Evolutionary conservation across 1,284 basidiomycete genomes (phyloP), one percentile per base, ranked within the genome.

Genomic region (Coniferiporia sulphurascens): DNA sequence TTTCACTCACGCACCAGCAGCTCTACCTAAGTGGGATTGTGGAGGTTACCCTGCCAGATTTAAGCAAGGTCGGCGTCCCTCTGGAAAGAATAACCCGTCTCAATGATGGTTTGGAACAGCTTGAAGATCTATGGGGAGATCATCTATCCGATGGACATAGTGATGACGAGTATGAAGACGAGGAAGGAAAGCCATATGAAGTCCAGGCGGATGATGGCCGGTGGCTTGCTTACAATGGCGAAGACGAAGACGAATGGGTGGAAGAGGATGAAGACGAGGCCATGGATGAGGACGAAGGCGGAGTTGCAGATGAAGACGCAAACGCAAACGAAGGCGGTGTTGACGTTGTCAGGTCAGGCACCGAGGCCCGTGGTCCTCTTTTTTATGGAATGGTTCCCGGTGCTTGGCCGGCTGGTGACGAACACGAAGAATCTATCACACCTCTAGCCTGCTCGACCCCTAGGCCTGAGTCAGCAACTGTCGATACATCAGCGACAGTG

Each of bases 31-130:
- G 91, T 62, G 89, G 90, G 13, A 79, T 78, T 2, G 78, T 89
- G 17, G 81, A 87, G 66, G 78, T 92, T 43, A 80, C 80, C 44
- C 78, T 88, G 56, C 83, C 86, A 15, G 82, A 86, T 66, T 73
- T 71, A 49, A 70, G 74, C 8, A 69, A 74, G 7, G 70, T 71
- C 9, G 68, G 75, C 15, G 82, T 88, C 56, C 82, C 86, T 13
- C 68, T 92, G 52, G 76, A 84, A 61, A 79, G 85, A 38, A 70
- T 92, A 48, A 91, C 89, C 13, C 79, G 84, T 65, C 70, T 92
- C 27, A 84, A 89, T 64, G 84, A 92, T 68, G 79, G 88, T 63
- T 74, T 87, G 52, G 84, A 94, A 62, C 82, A 93, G 71, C 78
- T 95, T 62, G 87, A 92, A 71, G 80, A 92, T 67, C 69, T 81